phyloP scores from a whole-genome alignment of 495 filamentous ascomycete genomes.

The Penicillium coprophilum region DNA sequence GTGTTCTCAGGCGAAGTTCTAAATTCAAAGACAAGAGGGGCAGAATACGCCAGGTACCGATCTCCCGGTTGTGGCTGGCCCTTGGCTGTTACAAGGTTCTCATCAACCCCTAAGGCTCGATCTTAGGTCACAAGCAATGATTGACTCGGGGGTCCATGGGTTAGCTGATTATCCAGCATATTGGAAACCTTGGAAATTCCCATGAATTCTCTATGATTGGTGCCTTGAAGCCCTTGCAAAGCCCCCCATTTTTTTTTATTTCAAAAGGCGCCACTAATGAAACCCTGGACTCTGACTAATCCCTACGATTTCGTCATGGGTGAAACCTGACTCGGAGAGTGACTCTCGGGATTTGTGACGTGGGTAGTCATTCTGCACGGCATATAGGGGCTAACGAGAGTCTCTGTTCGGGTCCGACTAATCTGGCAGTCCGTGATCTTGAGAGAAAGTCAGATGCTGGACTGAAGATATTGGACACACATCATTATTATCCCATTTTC shows the following conservation, averaged over 20 bases:
- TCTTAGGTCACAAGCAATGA: constrained; percentile 8
- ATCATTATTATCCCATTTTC: constrained; percentile 12
- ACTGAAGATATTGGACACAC: no score
- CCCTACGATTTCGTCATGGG: constrained; percentile 6
- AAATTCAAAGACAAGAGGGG: not conserved
- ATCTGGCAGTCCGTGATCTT: no score
- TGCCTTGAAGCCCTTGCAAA: not conserved
- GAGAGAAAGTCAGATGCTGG: no score
- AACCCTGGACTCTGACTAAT: not conserved
- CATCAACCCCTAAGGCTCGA: not conserved
- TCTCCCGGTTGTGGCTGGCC: constrained; percentile 10
- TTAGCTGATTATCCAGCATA: not conserved
- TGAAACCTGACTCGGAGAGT: not conserved
- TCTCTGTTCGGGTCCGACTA: not conserved
- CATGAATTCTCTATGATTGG: not conserved
- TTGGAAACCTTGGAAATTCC: not conserved
- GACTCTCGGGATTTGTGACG: constrained; percentile 7
- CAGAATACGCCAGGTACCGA: not conserved
- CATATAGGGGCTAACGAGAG: no score
- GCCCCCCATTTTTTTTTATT: not conserved
- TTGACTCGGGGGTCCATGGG: not conserved
- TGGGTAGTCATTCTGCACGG: constrained; percentile 8
- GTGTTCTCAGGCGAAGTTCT: not conserved
- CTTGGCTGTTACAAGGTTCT: constrained; percentile 2
- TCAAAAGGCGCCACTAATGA: constrained; percentile 2